A percentile compares a stretch with the other conserved stretches of the same genome.
phyloP scores from a whole-genome alignment of 2,329 filamentous ascomycete species.

The Ceratocystis harringtonii region DNA sequence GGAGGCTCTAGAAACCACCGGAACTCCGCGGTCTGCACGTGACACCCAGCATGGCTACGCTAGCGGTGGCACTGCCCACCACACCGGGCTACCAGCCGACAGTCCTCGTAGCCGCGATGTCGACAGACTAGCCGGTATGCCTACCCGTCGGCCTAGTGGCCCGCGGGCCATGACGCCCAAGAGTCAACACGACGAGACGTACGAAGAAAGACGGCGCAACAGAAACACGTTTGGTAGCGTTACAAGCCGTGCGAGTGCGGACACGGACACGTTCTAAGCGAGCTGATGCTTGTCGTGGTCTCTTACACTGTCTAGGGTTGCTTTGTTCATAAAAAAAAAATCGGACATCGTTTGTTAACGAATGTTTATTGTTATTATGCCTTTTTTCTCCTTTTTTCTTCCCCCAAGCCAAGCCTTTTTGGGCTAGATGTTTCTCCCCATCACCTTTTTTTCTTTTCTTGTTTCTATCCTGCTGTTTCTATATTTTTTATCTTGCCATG shows the following conservation, averaged over 20 bases:
- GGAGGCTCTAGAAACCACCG: conserved; percentile 36
- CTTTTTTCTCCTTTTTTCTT: not conserved
- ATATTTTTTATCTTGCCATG: not conserved
- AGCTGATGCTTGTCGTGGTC: not conserved
- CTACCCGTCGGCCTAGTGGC: conserved; percentile 40
- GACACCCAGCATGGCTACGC: conserved; percentile 36
- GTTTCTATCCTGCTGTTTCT: not conserved
- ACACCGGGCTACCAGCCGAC: conserved; percentile 20
- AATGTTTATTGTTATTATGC: conserved; percentile 1
- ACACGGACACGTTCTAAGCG: conserved; percentile 39
- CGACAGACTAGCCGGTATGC: conserved; percentile 36
- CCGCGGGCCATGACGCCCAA: conserved; percentile 47
- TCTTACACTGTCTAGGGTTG: conserved; percentile 1
- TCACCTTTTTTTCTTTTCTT: not conserved
- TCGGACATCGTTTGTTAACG: conserved; percentile 2
- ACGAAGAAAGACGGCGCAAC: conserved; percentile 38
- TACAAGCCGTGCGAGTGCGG: conserved; percentile 28
- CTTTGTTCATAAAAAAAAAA: conserved; percentile 4
- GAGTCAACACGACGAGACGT: conserved; percentile 31
- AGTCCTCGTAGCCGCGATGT: conserved; percentile 45
- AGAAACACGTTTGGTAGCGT: conserved; percentile 42
- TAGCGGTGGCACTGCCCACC: conserved; percentile 21
- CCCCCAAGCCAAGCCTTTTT: not conserved
- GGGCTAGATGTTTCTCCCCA: not conserved
- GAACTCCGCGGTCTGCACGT: conserved; percentile 19